phyloP scores from a whole-genome alignment of 2,329 filamentous ascomycete genomes.

The Cordyceps tenuipes region DNA sequence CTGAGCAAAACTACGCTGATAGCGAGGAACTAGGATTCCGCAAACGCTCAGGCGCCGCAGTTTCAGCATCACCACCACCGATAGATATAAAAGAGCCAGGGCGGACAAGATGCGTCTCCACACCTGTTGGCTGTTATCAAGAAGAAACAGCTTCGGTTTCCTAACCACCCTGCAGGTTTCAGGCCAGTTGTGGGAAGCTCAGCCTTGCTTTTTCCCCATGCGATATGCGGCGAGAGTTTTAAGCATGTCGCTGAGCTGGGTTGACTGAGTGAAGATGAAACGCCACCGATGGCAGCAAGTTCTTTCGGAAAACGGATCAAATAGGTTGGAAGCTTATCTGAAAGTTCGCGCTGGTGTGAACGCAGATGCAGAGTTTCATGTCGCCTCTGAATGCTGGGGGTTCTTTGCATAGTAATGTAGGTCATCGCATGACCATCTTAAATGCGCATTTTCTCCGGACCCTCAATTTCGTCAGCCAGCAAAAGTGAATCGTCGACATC shows the following conservation, averaged over 20 bases:
- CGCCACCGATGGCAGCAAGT: neutral
- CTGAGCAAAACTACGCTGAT: neutral
- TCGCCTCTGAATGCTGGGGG: neutral
- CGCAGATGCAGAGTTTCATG: neutral
- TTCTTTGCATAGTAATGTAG: neutral
- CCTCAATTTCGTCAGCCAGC: neutral
- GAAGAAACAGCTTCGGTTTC: neutral
- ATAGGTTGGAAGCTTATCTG: neutral
- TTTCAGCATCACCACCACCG: neutral
- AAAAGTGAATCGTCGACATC: neutral
- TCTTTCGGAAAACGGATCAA: neutral
- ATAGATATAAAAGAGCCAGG: neutral
- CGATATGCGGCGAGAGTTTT: neutral
- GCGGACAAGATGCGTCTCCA: neutral
- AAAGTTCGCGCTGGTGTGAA: neutral
- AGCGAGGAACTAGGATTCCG: neutral
- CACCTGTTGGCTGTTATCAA: neutral
- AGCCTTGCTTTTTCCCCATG: neutral
- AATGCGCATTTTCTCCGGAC: neutral
- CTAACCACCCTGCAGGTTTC: neutral
- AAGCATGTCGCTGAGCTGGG: neutral
- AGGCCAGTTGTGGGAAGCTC: neutral
- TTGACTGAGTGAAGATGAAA: neutral
- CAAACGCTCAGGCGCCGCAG: neutral
- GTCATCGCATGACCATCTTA: no score